A percentile compares a stretch with the other conserved stretches of the same genome.
These are phyloP conservation scores for Tricholoma sp. DNA, from an alignment of 768 basidiomycete species.

Conservation along the genomic window DNA sequence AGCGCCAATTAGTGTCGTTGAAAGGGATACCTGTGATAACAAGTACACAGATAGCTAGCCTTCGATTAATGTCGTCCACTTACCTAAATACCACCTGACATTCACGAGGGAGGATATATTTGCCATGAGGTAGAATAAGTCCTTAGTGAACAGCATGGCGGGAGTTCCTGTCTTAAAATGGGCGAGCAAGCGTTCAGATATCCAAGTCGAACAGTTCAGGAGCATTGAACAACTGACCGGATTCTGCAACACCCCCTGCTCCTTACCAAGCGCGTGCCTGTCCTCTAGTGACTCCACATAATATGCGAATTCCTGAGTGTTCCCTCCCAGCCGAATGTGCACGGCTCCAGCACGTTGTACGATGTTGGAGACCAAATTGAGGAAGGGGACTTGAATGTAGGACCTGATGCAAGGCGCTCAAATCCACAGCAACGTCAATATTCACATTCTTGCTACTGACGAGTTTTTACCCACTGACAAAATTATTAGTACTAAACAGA, in stretches of 20 bases:
- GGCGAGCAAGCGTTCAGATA: not conserved
- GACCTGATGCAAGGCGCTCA: not conserved
- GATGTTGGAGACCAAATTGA: constrained; percentile 79
- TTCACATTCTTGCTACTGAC: constrained; percentile 21
- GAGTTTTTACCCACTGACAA: constrained; percentile 49
- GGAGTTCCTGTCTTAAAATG: constrained; percentile 37
- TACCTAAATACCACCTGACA: constrained; percentile 63
- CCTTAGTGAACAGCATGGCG: constrained; percentile 55
- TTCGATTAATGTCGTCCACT: not conserved
- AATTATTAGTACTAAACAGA: constrained; percentile 1
- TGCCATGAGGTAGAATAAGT: constrained; percentile 61
- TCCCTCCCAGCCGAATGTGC: constrained; percentile 71
- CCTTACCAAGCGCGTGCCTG: constrained; percentile 41
- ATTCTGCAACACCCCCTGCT: constrained; percentile 21
- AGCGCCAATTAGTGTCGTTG: constrained; percentile 56
- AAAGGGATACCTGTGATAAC: constrained; percentile 45
- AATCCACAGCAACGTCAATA: not conserved
- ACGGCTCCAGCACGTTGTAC: constrained; percentile 57
- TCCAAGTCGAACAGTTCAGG: not conserved
- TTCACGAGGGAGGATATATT: constrained; percentile 59
- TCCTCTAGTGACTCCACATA: constrained; percentile 35
- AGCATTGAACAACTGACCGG: constrained; percentile 19
- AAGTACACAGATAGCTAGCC: not conserved
- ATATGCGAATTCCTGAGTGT: constrained; percentile 66
- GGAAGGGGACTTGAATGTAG: constrained; percentile 43